These are phyloP conservation scores for California macrophylla DNA, from an alignment of 441 rosid species.

Conservation along the genomic window DNA sequence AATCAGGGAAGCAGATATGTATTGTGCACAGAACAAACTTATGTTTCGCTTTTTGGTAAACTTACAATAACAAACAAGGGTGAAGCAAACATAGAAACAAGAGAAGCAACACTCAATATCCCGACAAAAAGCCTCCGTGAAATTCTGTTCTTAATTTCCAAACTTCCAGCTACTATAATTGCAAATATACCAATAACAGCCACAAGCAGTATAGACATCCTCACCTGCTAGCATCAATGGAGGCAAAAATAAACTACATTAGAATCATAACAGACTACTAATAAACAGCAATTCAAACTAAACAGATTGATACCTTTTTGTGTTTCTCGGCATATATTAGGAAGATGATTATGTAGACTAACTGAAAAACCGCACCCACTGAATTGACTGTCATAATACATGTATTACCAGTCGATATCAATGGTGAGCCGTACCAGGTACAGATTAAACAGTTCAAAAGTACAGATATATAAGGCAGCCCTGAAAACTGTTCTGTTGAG, in stretches of 20 bases:
- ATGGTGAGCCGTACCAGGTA: constrained; percentile 60
- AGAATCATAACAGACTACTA: background rate
- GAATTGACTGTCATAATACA: constrained; percentile 57
- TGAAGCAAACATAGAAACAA: constrained; percentile 68
- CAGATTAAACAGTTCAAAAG: constrained; percentile 63
- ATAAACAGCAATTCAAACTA: background rate
- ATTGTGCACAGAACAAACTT: too few species aligned
- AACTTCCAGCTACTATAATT: constrained; percentile 38
- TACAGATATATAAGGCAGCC: constrained; percentile 57
- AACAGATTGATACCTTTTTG: constrained; percentile 32
- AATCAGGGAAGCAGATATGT: constrained; percentile 2
- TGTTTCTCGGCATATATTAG: constrained; percentile 35
- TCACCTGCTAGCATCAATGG: constrained; percentile 32
- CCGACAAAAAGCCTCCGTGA: constrained; percentile 42
- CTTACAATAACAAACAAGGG: constrained; percentile 57
- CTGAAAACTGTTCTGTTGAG: constrained; percentile 59
- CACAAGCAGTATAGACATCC: constrained; percentile 41
- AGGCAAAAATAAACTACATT: constrained; percentile 6
- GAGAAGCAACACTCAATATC: constrained; percentile 46
- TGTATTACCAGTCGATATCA: constrained; percentile 37
- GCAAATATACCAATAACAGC: constrained; percentile 35
- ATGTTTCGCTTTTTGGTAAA: too few species aligned
- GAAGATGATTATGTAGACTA: constrained; percentile 44
- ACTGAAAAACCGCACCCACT: constrained; percentile 51
- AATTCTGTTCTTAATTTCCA: constrained; percentile 29